Percentiles rank a stretch among this genome's conserved stretches.
phyloP scores from a whole-genome alignment of 2,329 filamentous ascomycete species.

The Alternaria infectoria region DNA sequence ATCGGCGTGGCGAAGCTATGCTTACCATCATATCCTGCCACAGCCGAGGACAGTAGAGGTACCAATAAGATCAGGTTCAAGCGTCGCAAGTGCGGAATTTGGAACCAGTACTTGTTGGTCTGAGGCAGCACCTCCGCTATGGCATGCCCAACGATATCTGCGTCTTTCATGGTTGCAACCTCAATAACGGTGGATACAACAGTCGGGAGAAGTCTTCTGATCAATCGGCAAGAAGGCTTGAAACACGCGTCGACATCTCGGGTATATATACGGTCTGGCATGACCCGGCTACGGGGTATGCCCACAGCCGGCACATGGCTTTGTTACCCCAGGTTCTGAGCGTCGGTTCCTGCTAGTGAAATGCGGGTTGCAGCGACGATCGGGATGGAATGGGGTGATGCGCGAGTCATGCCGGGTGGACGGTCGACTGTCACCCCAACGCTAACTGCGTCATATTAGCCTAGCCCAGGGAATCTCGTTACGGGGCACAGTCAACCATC shows the following conservation, averaged over 20 bases:
- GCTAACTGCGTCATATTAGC: background rate
- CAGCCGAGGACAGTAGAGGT: conserved; percentile 52
- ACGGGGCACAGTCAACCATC: background rate
- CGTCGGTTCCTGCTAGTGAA: background rate
- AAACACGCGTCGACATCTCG: background rate
- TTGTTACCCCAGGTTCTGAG: background rate
- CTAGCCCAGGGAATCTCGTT: background rate
- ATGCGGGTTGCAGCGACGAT: conserved; percentile 6
- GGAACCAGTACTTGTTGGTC: conserved; percentile 50
- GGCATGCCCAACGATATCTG: conserved; percentile 34
- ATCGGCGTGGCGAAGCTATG: background rate
- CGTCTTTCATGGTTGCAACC: conserved; percentile 11
- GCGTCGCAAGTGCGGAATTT: conserved; percentile 50
- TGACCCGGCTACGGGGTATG: background rate
- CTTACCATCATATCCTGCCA: conserved; percentile 39
- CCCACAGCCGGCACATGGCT: background rate
- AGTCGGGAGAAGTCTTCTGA: background rate
- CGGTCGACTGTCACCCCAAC: conserved; percentile 14
- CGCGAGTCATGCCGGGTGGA: conserved; percentile 1
- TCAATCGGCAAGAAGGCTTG: background rate
- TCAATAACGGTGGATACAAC: background rate
- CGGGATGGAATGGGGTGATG: background rate
- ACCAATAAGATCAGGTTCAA: conserved; percentile 55
- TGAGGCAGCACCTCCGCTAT: conserved; percentile 51
- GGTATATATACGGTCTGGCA: background rate